Base-by-base conservation (phyloP, 139 green algal species). In the Trebouxia sp. region DNA sequence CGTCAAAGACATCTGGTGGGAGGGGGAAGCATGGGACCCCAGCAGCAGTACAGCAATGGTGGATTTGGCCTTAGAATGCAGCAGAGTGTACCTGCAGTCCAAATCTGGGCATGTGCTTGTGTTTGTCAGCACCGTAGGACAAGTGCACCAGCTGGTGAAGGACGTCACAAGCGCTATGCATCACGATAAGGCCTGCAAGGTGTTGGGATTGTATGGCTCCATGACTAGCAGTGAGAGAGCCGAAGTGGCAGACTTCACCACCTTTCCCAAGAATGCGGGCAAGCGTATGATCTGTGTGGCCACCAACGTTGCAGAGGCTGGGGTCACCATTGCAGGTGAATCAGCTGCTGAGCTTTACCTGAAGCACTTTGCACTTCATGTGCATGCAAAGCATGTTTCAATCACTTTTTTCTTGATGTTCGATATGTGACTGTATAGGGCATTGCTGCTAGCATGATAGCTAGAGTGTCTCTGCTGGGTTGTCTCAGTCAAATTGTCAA, bases 321-420 rank as follows among this genome's bases (percentile, higher is more conserved):
- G 56, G 20, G 56, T 69, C 56, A 69, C 56, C 56, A 69, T 69
- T 14, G 11, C 56, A 32, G 56, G 56, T 53, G n/a, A 53, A 12
- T 53, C 45, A 53, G 12, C 45, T 53, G 12, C 45, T 53, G 11
- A 53, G 10, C 45, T 53, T n/a, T n/a, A n/a, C n/a, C n/a, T n/a
- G n/a, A n/a, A n/a, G n/a, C n/a, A n/a, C n/a, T n/a, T n/a, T n/a
- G n/a, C n/a, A n/a, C n/a, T n/a, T n/a, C n/a, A n/a, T n/a, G n/a
- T n/a, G n/a, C n/a, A n/a, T n/a, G n/a, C n/a, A n/a, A n/a, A n/a
- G n/a, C n/a, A n/a, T n/a, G n/a, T n/a, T n/a, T n/a, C n/a, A n/a
- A n/a, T n/a, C n/a, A n/a, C n/a, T n/a, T n/a, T n/a, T n/a, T n/a
- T n/a, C n/a, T n/a, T n/a, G n/a, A n/a, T n/a, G n/a, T n/a, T n/a